Percentiles rank a stretch among this genome's conserved stretches.
These are phyloP conservation scores for Drechmeria coniospora DNA, from an alignment of 2,329 filamentous ascomycete genomes.

Conservation along the genomic window DNA sequence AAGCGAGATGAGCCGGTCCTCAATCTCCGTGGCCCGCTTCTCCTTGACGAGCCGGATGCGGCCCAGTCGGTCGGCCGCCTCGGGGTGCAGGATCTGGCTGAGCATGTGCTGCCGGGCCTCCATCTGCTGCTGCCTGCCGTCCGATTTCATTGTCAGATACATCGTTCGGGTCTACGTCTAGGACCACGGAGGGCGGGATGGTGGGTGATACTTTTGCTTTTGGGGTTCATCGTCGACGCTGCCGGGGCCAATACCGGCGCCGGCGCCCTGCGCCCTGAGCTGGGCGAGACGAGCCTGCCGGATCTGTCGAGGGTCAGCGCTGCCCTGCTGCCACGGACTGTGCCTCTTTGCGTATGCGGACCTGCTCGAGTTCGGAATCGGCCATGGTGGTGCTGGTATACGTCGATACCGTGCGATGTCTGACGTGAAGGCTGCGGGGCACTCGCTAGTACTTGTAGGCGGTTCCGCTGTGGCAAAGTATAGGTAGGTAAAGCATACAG, in stretches of 20 bases:
- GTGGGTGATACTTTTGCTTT: too few species aligned
- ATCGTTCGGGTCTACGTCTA: too few species aligned
- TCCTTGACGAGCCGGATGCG: constrained; percentile 95
- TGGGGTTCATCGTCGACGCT: constrained; percentile 45
- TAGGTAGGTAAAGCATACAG: too few species aligned
- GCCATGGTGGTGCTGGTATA: constrained; percentile 22
- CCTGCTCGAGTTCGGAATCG: constrained; percentile 28
- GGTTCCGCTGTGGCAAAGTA: too few species aligned
- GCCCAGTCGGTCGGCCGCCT: constrained; percentile 81
- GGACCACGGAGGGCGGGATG: too few species aligned
- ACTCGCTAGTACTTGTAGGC: too few species aligned
- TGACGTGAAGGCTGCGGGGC: constrained; percentile 3
- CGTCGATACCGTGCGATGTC: too few species aligned
- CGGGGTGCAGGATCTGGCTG: constrained; percentile 84
- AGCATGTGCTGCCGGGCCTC: constrained; percentile 68
- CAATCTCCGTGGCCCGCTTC: constrained; percentile 73
- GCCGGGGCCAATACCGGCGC: constrained; percentile 20
- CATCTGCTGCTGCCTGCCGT: constrained; percentile 35
- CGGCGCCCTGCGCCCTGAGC: constrained; percentile 59
- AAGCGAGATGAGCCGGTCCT: constrained; percentile 85
- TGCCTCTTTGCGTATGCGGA: constrained; percentile 5
- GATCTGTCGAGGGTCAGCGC: constrained; percentile 40
- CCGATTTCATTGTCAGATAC: too few species aligned
- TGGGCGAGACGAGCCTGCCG: constrained; percentile 84
- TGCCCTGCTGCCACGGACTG: background rate